These are phyloP conservation scores for Geosmithia flava DNA, from an alignment of 2,329 filamentous ascomycete genomes.

Conservation along the genomic window DNA sequence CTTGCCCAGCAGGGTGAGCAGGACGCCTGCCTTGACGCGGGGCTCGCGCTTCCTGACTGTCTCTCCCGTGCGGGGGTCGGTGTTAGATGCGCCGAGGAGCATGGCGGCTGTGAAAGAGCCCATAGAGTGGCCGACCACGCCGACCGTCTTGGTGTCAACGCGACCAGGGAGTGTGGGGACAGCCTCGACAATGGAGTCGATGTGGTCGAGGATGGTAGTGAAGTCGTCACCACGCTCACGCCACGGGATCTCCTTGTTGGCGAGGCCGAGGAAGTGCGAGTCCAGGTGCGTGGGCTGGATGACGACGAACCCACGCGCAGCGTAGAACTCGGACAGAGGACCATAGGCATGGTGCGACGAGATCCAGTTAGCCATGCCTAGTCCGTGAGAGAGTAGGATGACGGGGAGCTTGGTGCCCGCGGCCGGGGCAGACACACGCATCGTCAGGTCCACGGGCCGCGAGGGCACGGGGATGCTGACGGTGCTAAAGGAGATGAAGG, in stretches of 20 bases:
- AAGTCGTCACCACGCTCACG: slow-evolving; percentile 10
- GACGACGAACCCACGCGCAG: slow-evolving; percentile 13
- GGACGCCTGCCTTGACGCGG: slow-evolving; percentile 11
- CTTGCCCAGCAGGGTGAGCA: not conserved
- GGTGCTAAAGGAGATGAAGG: slow-evolving; percentile 11
- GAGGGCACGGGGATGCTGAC: slow-evolving; percentile 6
- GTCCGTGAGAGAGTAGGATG: slow-evolving; percentile 13
- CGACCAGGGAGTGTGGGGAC: slow-evolving; percentile 10
- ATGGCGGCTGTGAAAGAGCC: slow-evolving; percentile 8
- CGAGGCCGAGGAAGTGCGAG: slow-evolving; percentile 6
- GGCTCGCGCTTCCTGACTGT: slow-evolving; percentile 3
- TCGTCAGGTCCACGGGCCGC: slow-evolving; percentile 10
- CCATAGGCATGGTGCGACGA: slow-evolving; percentile 12
- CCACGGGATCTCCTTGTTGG: slow-evolving; percentile 2
- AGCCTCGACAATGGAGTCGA: slow-evolving; percentile 9
- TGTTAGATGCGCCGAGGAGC: slow-evolving; percentile 10
- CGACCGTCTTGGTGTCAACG: slow-evolving; percentile 10
- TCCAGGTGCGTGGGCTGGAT: slow-evolving; percentile 14
- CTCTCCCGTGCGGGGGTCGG: slow-evolving; percentile 5
- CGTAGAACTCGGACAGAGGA: slow-evolving; percentile 12
- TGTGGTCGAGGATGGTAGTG: slow-evolving; percentile 9
- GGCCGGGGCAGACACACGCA: slow-evolving; percentile 9
- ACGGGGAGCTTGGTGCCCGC: slow-evolving; percentile 7
- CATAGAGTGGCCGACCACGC: slow-evolving; percentile 12
- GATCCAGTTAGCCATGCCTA: slow-evolving; percentile 12